A percentile compares a stretch with the other conserved stretches of the same genome.
Conservation (phyloP, 2,329 filamentous ascomycete genomes). For the Colletotrichum karsti region DNA sequence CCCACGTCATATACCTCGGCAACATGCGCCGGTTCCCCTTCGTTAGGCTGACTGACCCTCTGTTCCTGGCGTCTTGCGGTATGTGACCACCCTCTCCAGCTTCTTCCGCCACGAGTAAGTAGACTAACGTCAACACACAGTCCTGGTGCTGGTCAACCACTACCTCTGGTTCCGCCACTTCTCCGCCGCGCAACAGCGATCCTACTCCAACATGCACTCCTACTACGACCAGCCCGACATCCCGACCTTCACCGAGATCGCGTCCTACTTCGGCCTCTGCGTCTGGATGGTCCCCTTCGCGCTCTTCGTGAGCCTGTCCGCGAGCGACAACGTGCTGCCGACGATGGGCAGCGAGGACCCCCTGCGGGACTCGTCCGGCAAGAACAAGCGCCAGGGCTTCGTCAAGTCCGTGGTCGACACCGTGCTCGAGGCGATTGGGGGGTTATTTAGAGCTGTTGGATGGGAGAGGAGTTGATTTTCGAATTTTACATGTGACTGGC, state of each 20-base stretch:
- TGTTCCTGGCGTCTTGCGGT: slow-evolving; percentile 88
- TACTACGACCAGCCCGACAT: slow-evolving; percentile 71
- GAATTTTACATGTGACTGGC: neutral
- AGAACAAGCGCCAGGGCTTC: slow-evolving; percentile 68
- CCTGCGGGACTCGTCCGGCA: slow-evolving; percentile 52
- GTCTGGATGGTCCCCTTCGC: slow-evolving; percentile 98
- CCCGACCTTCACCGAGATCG: slow-evolving; percentile 92
- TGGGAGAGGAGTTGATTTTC: slow-evolving; percentile 27
- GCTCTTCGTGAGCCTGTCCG: slow-evolving; percentile 92
- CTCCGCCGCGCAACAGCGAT: slow-evolving; percentile 67
- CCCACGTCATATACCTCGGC: slow-evolving; percentile 86
- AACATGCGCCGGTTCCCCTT: slow-evolving; percentile 81
- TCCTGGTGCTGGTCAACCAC: slow-evolving; percentile 88
- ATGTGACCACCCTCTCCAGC: slow-evolving; percentile 40
- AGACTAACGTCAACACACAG: slow-evolving; percentile 46
- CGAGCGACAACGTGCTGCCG: slow-evolving; percentile 93
- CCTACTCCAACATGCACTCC: slow-evolving; percentile 66
- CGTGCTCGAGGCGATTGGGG: slow-evolving; percentile 60
- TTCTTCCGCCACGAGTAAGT: neutral
- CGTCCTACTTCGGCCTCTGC: slow-evolving; percentile 94
- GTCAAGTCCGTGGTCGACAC: slow-evolving; percentile 72
- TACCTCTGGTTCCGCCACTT: slow-evolving; percentile 98
- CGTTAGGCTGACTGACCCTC: slow-evolving; percentile 86
- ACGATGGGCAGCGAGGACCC: slow-evolving; percentile 83
- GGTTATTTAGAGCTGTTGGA: slow-evolving; percentile 39